Conservation (phyloP, 805 yeast genomes). For the Sungouiella thailandica region DNA sequence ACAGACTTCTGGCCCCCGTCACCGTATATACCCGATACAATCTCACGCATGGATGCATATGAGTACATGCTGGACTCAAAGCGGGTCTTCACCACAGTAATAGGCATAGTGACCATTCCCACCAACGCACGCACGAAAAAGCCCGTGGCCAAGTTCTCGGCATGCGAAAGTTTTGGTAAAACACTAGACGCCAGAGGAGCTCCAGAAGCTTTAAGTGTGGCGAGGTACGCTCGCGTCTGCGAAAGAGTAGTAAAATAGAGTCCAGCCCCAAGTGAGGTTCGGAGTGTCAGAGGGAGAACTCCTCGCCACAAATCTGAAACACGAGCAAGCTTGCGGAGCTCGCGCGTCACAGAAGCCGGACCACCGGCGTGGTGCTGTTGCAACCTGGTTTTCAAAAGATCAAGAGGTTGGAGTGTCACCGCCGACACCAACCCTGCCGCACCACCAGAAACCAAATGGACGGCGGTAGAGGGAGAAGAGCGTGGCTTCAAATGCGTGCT, state of each 20-base stretch:
- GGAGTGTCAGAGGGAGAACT: slow-evolving; percentile 80
- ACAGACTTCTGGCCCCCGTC: slow-evolving; percentile 19
- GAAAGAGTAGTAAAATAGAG: slow-evolving; percentile 75
- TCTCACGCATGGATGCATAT: slow-evolving; percentile 60
- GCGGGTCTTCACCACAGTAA: slow-evolving; percentile 84
- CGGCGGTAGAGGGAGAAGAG: too few species aligned
- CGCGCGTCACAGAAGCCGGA: slow-evolving; percentile 31
- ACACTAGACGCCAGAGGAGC: slow-evolving; percentile 24
- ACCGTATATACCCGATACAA: slow-evolving; percentile 50
- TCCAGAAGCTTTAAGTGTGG: slow-evolving; percentile 24
- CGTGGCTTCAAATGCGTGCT: too few species aligned
- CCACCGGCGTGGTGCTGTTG: slow-evolving; percentile 46
- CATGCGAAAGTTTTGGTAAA: slow-evolving; percentile 67
- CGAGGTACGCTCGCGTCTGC: slow-evolving; percentile 48
- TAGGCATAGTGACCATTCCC: slow-evolving; percentile 90
- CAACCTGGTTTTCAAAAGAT: slow-evolving; percentile 78
- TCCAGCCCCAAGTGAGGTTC: slow-evolving; percentile 90
- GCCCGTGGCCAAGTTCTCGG: slow-evolving; percentile 72
- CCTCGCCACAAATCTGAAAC: slow-evolving; percentile 80
- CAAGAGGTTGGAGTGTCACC: slow-evolving; percentile 80
- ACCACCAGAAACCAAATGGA: slow-evolving; percentile 77
- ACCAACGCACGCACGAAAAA: slow-evolving; percentile 73
- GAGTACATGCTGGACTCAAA: slow-evolving; percentile 77
- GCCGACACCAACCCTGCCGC: slow-evolving; percentile 81
- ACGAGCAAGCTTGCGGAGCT: slow-evolving; percentile 38